Base-by-base conservation (phyloP, 192 early-diverging fungal species). In the Mycoemilia scoparia region DNA sequence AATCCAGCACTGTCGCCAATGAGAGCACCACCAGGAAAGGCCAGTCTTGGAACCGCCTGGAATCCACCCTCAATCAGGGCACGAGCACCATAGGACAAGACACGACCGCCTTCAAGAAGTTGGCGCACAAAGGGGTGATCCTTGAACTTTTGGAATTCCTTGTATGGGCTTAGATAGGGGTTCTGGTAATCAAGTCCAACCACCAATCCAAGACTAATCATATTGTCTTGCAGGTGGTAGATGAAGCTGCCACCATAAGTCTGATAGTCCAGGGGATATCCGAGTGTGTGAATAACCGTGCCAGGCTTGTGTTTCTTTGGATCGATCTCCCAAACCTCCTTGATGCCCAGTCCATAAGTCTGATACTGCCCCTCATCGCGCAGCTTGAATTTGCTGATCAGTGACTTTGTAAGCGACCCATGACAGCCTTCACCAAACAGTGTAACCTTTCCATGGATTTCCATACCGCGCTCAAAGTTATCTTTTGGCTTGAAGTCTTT, bases 351-450 rank as follows among this genome's bases (percentile, higher is more conserved):
- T 8, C 82, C 93, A 41, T 98, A 98, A 0, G 84, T 87, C 66
- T 98, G 93, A 26, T 72, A 79, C 36, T 84, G 60, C 29, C 63
- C 66, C 27, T 93, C 80, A 17, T 89, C 73, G 17, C 93, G 71
- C 36, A 98, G 62, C 53, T 80, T 74, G 48, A 91, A 87, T 54
- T 89, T 82, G 43, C 68, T 57, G 48, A 84, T 74, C 38, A 95
- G 53, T 34, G 80, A 69, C 64, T 98, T 98, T 29, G 88, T 80
- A 21, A 98, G 67, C 25, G 79, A 83, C 9, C 93, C 90, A 46
- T 98, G 93, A 58, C 93, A 98, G 16, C 93, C 93, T 53, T 98
- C 93, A 18, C 85, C 93, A 64, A 98, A 88, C 21, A 96, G 52
- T 14, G 90, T 95, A 16, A 93, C 73, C 51, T 86, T 87, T 3